phyloP scores from a whole-genome alignment of 352 stramenopile species.

The Aphanomyces cochlioides region DNA sequence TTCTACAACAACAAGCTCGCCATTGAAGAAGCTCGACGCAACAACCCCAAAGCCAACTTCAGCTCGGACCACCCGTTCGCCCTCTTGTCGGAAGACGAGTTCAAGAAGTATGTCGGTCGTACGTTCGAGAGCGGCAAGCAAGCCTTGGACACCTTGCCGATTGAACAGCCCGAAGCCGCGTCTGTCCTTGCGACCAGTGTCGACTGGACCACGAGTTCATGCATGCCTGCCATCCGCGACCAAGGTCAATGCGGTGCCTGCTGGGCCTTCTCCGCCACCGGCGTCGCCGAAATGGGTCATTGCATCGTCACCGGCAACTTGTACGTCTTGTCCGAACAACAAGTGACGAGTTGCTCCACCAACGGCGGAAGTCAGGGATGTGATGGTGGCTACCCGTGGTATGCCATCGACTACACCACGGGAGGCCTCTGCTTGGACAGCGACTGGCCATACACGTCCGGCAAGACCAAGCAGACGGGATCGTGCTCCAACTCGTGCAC shows the following conservation, averaged over 20 bases:
- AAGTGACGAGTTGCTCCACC: conserved; percentile 67
- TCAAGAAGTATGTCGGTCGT: neutral
- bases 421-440: conserved; percentile 26
- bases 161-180: neutral
- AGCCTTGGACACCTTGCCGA: neutral
- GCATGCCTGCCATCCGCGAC: conserved; percentile 35
- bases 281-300: conserved; percentile 34
- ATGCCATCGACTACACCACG: conserved; percentile 57
- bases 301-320: conserved; percentile 33
- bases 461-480: conserved; percentile 23
- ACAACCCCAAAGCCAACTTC: conserved; percentile 15
- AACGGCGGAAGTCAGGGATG: conserved; percentile 43
- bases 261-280: conserved; percentile 45
- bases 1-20: conserved; percentile 8
- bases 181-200: neutral
- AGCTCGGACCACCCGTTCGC: conserved; percentile 21
- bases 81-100: conserved; percentile 18
- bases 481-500: conserved; percentile 3
- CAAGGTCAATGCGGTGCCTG: conserved; percentile 43
- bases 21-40: neutral
- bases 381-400: conserved; percentile 54
- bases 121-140: neutral
- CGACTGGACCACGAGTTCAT: conserved; percentile 31
- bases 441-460: conserved; percentile 19
- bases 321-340: conserved; percentile 49